These are phyloP conservation scores for Kodamaea kaohsiungensis DNA, from an alignment of 805 yeast species.

Conservation along the genomic window DNA sequence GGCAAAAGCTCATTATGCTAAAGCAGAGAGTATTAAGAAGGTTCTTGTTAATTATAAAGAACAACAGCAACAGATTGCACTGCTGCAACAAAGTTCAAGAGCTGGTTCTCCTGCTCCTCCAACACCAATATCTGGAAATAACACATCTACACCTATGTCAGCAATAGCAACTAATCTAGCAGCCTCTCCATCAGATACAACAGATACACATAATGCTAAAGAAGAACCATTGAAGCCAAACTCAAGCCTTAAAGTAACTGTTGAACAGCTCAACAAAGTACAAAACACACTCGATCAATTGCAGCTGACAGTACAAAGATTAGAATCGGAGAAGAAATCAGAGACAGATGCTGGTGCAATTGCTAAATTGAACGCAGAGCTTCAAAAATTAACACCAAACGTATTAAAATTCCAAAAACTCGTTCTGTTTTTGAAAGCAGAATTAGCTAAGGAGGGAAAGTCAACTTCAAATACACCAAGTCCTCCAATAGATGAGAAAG, in stretches of 20 bases:
- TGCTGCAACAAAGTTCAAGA: constrained; percentile 6
- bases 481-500: neutral
- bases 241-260: constrained; percentile 3
- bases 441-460: constrained; percentile 19
- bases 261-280: constrained; percentile 25
- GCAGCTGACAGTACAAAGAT: constrained; percentile 21
- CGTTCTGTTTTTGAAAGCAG: constrained; percentile 23
- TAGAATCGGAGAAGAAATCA: constrained; percentile 21
- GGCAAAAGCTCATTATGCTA: constrained; percentile 25
- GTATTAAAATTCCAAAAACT: constrained; percentile 24
- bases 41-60: constrained; percentile 25
- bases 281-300: constrained; percentile 22
- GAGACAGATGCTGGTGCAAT: constrained; percentile 10
- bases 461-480: constrained; percentile 3
- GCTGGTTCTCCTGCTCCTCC: constrained; percentile 5
- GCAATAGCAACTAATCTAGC: neutral
- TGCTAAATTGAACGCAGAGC: constrained; percentile 10
- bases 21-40: constrained; percentile 28
- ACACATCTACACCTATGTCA: neutral
- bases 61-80: constrained; percentile 18
- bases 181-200: neutral
- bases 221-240: neutral
- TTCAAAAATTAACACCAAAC: constrained; percentile 17
- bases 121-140: neutral
- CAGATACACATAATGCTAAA: neutral